phyloP scores from a whole-genome alignment of 352 stramenopile genomes.

The Pythium apleroticum region DNA sequence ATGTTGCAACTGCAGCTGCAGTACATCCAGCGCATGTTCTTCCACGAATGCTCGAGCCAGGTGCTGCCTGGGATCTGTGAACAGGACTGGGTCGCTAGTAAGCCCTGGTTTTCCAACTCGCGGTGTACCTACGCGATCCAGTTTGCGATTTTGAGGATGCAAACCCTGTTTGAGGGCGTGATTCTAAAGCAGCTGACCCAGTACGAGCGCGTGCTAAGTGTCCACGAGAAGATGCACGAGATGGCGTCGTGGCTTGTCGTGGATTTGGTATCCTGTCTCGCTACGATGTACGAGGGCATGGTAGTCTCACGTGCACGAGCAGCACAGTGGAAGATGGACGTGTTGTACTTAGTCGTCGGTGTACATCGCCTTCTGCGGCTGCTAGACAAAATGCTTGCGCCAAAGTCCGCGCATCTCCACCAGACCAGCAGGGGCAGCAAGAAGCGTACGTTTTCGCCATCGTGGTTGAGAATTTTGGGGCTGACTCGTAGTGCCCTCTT shows the following conservation, averaged over 20 bases:
- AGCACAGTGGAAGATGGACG: conserved; percentile 72
- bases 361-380: conserved; percentile 48
- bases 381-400: conserved; percentile 54
- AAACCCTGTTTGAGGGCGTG: conserved; percentile 47
- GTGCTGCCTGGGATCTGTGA: conserved; percentile 55
- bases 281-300: conserved; percentile 48
- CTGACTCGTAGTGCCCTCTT: neutral
- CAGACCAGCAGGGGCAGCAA: conserved; percentile 30
- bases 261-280: conserved; percentile 44
- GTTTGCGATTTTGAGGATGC: conserved; percentile 49
- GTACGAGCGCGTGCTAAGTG: conserved; percentile 51
- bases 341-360: conserved; percentile 66
- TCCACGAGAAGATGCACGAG: conserved; percentile 70
- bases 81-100: conserved; percentile 49
- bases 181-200: conserved; percentile 37
- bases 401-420: conserved; percentile 16
- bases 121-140: conserved; percentile 60
- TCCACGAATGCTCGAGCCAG: conserved; percentile 53
- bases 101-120: conserved; percentile 64
- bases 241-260: conserved; percentile 49
- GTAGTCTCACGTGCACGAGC: conserved; percentile 42
- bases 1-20: conserved; percentile 59
- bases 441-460: conserved; percentile 33
- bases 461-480: neutral
- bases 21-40: conserved; percentile 53